A percentile compares a stretch with the other conserved stretches of the same genome.
These are phyloP conservation scores for Scenedesmus sp. DNA, from an alignment of 163 green algal species.

Conservation along the genomic window DNA sequence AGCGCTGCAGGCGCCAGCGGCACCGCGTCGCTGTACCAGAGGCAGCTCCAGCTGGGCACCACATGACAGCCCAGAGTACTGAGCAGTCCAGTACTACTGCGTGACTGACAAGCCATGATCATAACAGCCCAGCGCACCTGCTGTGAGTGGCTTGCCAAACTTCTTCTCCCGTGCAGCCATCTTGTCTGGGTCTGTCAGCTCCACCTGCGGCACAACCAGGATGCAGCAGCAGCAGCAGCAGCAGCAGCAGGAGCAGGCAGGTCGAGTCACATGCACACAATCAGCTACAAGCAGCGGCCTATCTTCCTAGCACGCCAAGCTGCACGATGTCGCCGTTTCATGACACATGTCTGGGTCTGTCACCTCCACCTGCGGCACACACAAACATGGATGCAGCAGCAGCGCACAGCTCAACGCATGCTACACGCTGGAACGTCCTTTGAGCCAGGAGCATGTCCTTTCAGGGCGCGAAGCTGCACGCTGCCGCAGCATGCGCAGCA, in stretches of 20 bases:
- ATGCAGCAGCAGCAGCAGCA: not conserved
- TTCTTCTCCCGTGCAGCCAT: conserved; percentile 37
- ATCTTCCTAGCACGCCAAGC: not conserved
- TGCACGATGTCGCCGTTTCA: not conserved
- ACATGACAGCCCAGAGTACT: too few relatives aligned
- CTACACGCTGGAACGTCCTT: too few relatives aligned
- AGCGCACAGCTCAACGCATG: not conserved
- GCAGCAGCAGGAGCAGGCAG: not conserved
- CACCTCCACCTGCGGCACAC: not conserved
- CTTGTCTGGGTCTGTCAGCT: conserved; percentile 43
- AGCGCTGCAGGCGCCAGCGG: too few relatives aligned
- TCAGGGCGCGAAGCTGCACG: too few relatives aligned
- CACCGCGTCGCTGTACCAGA: too few relatives aligned
- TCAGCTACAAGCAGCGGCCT: too few relatives aligned
- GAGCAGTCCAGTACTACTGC: too few relatives aligned
- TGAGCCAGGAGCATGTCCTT: too few relatives aligned
- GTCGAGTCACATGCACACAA: too few relatives aligned
- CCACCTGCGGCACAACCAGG: conserved; percentile 11
- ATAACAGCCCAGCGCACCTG: not conserved
- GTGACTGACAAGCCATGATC: not conserved
- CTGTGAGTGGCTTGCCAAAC: conserved; percentile 36
- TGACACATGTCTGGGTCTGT: too few relatives aligned
- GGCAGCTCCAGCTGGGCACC: too few relatives aligned
- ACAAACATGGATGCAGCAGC: not conserved
- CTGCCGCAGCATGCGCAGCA: too few relatives aligned